Evolutionary conservation across 257 asterid genomes (phyloP), one percentile per base, ranked within the genome.

Genomic region (Solanum lignicaule): DNA sequence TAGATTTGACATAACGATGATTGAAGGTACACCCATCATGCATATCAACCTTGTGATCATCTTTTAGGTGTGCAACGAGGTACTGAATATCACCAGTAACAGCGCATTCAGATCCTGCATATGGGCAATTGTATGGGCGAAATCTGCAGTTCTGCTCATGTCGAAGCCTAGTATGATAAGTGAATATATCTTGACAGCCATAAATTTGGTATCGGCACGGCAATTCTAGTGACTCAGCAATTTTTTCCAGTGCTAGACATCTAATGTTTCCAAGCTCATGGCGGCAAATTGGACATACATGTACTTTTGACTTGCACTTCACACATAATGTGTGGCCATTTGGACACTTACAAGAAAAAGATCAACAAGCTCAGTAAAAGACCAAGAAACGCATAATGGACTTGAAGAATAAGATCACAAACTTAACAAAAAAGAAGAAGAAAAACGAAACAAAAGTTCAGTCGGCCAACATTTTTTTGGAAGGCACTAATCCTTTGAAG

Each of bases 261-360:
- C 93, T 88, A 75, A 91, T 91, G 91, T 91, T 90, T 84, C 93
- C 93, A 86, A 91, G 93, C 68, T 91, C 93, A 38, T 89, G 91
- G 75, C 91, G 91, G 74, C 93, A 91, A 48, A 90, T 89, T 69
- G 93, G 93, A 84, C 93, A 91, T 60, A 55, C 62, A 14, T n/a
- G 89, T 41, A 90, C 90, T 86, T 86, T 89, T 13, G 84, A 62
- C 87, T 90, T 90, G 87, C 92, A 90, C 68, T 83, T 89, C 23
- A 81, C 79, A 84, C 92, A 90, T 62, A 90, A 83, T 2, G 90
- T 90, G 76, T 90, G 92, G 48, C 92, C 91, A 23, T 90, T 90
- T 58, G 91, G 92, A 86, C 92, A 90, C 92, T 90, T 83, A 27
- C 87, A 86, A 78, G 41, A 89, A 31, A 82, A 18, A 87, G 81